Conservation (phyloP, 371 early-diverging fungal species). For the Choanephora cucurbitarum region DNA sequence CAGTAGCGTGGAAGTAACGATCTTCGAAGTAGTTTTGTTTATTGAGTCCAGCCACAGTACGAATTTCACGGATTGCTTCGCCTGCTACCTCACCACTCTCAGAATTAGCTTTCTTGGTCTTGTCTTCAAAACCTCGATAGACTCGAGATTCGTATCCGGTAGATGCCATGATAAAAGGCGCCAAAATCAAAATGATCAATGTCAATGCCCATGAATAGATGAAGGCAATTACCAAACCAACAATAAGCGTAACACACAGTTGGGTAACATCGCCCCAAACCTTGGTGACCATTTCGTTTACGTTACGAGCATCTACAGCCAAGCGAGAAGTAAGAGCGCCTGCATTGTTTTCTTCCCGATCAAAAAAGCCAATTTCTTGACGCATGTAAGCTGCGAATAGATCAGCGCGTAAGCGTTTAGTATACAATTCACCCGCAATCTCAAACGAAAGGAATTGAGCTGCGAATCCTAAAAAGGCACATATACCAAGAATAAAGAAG, state of each 20-base stretch:
- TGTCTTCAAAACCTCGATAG: constrained; percentile 54
- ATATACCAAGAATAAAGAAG: constrained; percentile 65
- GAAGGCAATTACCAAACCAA: constrained; percentile 53
- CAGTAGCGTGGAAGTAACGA: constrained; percentile 57
- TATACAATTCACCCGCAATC: constrained; percentile 58
- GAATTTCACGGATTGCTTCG: constrained; percentile 86
- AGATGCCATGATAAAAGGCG: constrained; percentile 53
- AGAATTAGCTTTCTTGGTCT: constrained; percentile 67
- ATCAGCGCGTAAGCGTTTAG: constrained; percentile 55
- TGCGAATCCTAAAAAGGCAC: constrained; percentile 48
- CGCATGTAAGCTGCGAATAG: constrained; percentile 61
- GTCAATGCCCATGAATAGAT: constrained; percentile 57
- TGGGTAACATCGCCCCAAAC: constrained; percentile 63
- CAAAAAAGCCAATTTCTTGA: constrained; percentile 90
- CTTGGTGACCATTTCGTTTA: constrained; percentile 68
- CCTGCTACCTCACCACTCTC: constrained; percentile 75
- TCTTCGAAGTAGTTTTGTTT: constrained; percentile 71
- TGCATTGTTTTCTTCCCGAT: constrained; percentile 76
- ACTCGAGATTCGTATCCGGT: constrained; percentile 40
- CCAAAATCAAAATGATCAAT: constrained; percentile 54
- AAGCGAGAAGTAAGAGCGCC: constrained; percentile 84
- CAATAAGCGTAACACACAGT: constrained; percentile 45
- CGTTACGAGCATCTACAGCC: constrained; percentile 75
- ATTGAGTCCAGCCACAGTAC: constrained; percentile 84
- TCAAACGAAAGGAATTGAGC: constrained; percentile 42